These are phyloP conservation scores for Aureobasidium sp. DNA, from an alignment of 2,329 filamentous ascomycete genomes.

Conservation along the genomic window DNA sequence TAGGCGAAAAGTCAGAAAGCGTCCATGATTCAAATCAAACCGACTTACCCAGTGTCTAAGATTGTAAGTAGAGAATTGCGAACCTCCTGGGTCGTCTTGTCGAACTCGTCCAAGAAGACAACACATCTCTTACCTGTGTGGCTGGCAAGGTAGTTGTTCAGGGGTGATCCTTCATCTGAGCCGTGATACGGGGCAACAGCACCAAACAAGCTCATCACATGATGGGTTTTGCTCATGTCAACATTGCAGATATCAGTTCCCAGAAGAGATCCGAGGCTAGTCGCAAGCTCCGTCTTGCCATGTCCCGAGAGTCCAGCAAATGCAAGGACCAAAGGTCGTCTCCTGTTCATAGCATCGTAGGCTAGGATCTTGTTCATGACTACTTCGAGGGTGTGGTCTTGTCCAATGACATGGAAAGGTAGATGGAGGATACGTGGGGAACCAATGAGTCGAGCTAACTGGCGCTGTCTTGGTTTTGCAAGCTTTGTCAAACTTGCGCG, in stretches of 20 bases:
- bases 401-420: background rate
- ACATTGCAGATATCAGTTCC: slow-evolving; percentile 27
- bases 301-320: slow-evolving; percentile 42
- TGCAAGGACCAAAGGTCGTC: slow-evolving; percentile 20
- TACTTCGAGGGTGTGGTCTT: background rate
- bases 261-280: slow-evolving; percentile 33
- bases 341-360: background rate
- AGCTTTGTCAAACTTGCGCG: background rate
- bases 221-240: background rate
- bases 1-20: background rate
- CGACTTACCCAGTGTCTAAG: slow-evolving; percentile 38
- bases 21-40: background rate
- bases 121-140: slow-evolving; percentile 31
- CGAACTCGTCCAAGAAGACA: slow-evolving; percentile 45
- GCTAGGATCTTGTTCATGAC: background rate
- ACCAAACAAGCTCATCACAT: background rate
- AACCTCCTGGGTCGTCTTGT: slow-evolving; percentile 36
- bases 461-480: background rate
- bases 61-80: slow-evolving; percentile 36
- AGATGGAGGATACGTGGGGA: background rate
- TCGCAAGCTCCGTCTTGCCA: slow-evolving; percentile 42
- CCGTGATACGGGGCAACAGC: background rate
- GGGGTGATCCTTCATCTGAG: slow-evolving; percentile 29
- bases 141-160: slow-evolving; percentile 41
- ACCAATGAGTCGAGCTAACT: background rate